A percentile compares a stretch with the other conserved stretches of the same genome.
phyloP scores from a whole-genome alignment of 768 basidiomycete genomes.

The Hypholoma fasciculare region DNA sequence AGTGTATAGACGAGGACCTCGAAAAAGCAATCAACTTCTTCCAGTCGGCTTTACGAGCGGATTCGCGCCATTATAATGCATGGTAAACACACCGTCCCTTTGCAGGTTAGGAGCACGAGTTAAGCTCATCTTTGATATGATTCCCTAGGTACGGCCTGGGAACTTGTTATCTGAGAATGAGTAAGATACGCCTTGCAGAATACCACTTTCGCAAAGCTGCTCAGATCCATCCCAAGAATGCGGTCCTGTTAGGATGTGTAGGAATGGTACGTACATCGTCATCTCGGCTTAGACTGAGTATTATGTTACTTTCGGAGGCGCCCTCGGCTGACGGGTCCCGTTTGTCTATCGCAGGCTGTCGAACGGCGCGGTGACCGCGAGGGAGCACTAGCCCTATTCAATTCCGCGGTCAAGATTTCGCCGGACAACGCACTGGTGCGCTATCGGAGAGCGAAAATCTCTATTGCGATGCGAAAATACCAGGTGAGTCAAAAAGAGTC shows the following conservation, averaged over 20 bases:
- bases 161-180: constrained; percentile 93
- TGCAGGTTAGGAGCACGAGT: constrained; percentile 11
- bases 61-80: constrained; percentile 95
- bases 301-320: constrained; percentile 17
- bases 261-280: constrained; percentile 76
- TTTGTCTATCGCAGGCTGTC: constrained; percentile 59
- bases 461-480: constrained; percentile 83
- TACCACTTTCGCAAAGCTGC: constrained; percentile 94
- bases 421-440: constrained; percentile 92
- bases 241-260: constrained; percentile 94
- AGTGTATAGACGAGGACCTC: constrained; percentile 94
- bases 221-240: constrained; percentile 92
- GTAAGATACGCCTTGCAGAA: constrained; percentile 90
- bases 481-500: constrained; percentile 51
- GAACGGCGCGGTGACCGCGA: constrained; percentile 81
- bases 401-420: constrained; percentile 74
- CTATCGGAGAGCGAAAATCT: constrained; percentile 91
- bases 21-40: constrained; percentile 92
- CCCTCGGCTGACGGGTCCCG: constrained; percentile 25
- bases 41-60: constrained; percentile 87
- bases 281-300: constrained; percentile 1
- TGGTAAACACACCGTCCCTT: constrained; percentile 61
- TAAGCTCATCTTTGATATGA: constrained; percentile 31
- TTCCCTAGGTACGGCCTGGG: constrained; percentile 93
- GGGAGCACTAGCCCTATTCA: constrained; percentile 76